Base-by-base conservation (phyloP, 768 basidiomycete species). In the Rhizopogon sp. region DNA sequence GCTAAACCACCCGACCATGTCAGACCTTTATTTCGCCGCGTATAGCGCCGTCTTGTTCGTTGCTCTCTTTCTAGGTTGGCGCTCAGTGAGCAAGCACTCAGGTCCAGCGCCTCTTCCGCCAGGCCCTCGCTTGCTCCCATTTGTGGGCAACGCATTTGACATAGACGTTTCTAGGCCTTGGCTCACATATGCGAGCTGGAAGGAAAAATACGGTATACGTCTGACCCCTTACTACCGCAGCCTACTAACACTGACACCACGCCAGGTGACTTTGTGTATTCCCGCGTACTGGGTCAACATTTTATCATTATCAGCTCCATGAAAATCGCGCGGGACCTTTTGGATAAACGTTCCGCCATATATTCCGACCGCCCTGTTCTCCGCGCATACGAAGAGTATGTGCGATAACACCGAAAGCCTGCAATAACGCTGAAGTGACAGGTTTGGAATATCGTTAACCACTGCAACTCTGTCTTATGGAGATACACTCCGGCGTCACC, bases 391-490 rank as follows among this genome's bases (percentile, higher is more conserved):
- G 61, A 60, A 59, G 41, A 52, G 60, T 17, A 29, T 33, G 11
- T 46, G n/a, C 14, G 10, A 31, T 1, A n/a, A 8, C n/a, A 29
- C 9, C 8, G 5, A 13, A 11, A 13, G 35, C 47, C 29, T 17
- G 39, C n/a, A 39, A 43, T 16, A 6, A 37, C 39, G 25, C 37
- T 22, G 3, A 52, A 42, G 16, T 44, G 49, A 35, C 37, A 17
- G 63, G 33, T 56, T 66, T 39, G 59, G 62, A 39, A 29, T 50
- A 9, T 55, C 56, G 39, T 64, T 59, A 43, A 60, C 51, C 37
- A 57, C 59, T 28, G 45, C 45, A 3, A 51, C 61, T 16, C 40
- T 65, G 39, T 58, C 58, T 13, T 67, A 67, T 40, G 61, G 64
- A 9, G 55, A 61, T 5, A 31, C 45, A 17, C 64, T 64, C 61